A percentile compares a stretch with the other conserved stretches of the same genome.
These are phyloP conservation scores for Chaetomidium leptoderma DNA, from an alignment of 495 filamentous ascomycete species.

Conservation along the genomic window DNA sequence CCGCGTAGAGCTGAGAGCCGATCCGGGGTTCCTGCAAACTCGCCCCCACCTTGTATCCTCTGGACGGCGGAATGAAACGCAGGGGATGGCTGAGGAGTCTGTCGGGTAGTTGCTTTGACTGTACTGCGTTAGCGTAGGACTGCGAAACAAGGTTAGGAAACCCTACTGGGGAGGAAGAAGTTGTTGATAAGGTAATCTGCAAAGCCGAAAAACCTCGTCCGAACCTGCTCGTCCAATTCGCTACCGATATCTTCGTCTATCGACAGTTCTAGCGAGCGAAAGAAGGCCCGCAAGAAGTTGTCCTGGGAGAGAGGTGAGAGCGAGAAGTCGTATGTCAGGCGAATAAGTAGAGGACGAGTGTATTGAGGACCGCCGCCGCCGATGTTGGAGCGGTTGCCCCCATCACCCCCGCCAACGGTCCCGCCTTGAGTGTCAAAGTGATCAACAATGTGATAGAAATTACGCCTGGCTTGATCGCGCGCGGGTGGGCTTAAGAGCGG, in stretches of 20 bases:
- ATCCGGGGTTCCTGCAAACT: not conserved
- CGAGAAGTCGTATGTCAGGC: slow-evolving; percentile 26
- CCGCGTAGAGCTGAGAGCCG: not conserved
- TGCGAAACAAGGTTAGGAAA: not conserved
- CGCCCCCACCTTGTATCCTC: not conserved
- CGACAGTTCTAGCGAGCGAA: slow-evolving; percentile 17
- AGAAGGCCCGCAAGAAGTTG: slow-evolving; percentile 25
- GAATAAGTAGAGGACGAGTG: slow-evolving; percentile 17
- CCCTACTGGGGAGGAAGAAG: slow-evolving; percentile 24
- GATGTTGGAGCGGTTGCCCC: too few species aligned
- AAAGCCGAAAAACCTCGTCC: slow-evolving; percentile 20
- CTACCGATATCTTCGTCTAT: slow-evolving; percentile 9
- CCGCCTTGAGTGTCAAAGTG: too few species aligned
- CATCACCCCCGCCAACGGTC: too few species aligned
- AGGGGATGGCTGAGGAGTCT: not conserved
- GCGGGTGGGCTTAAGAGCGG: too few species aligned
- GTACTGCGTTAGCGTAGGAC: not conserved
- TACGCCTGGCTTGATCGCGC: too few species aligned
- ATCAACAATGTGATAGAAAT: too few species aligned
- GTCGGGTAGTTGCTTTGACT: not conserved
- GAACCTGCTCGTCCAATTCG: slow-evolving; percentile 6
- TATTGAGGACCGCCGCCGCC: not conserved
- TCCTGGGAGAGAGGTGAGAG: slow-evolving; percentile 22
- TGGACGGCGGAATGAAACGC: not conserved
- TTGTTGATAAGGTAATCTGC: slow-evolving; percentile 26